A percentile compares a stretch with the other conserved stretches of the same genome.
Conservation (phyloP, 495 filamentous ascomycete genomes). For the Talaromyces ruber region DNA sequence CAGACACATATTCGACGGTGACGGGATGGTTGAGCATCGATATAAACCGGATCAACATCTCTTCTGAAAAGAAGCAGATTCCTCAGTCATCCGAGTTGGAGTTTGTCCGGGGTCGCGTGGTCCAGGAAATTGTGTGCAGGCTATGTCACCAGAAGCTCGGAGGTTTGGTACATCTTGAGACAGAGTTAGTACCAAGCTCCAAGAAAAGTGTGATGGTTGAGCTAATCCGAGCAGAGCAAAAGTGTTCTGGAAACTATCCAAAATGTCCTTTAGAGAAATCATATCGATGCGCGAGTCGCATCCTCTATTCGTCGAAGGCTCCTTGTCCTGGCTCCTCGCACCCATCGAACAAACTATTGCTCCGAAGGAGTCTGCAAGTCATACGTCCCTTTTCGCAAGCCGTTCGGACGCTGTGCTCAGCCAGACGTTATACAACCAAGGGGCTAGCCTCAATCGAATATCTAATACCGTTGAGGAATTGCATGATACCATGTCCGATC, state of each 20-base stretch:
- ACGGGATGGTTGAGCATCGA: constrained; percentile 38
- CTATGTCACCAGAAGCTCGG: constrained; percentile 39
- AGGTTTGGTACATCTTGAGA: constrained; percentile 27
- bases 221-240: constrained; percentile 20
- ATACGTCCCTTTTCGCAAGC: not conserved
- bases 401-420: constrained; percentile 10
- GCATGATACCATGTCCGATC: constrained; percentile 37
- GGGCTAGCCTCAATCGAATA: constrained; percentile 34
- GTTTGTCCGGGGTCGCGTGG: constrained; percentile 30
- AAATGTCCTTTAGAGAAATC: constrained; percentile 36
- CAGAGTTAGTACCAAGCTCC: constrained; percentile 21
- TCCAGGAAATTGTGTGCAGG: constrained; percentile 35
- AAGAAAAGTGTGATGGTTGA: not conserved
- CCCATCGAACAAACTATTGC: not conserved
- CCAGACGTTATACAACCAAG: constrained; percentile 34
- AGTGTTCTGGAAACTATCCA: constrained; percentile 38
- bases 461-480: constrained; percentile 36
- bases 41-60: constrained; percentile 33
- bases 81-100: constrained; percentile 32
- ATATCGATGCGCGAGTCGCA: constrained; percentile 38
- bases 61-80: constrained; percentile 31
- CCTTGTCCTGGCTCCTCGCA: constrained; percentile 11
- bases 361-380: not conserved
- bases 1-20: constrained; percentile 31
- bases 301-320: constrained; percentile 28